A percentile compares a stretch with the other conserved stretches of the same genome.
phyloP scores from a whole-genome alignment of 176 grass and related monocot genomes.

The sorghum (Sorghum bicolor) region Sorghum_bicolor_NCBIv3 NC_012876.2:23694001-23694500 shows the following conservation, averaged over 20 bases:
- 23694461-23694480: neutral
- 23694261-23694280: neutral
- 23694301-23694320: neutral
- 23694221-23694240: neutral
- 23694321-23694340: neutral
- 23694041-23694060: conserved; percentile 18
- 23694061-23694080: neutral
- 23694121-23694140: conserved; percentile 42
- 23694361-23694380: neutral
- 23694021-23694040: conserved; percentile 42
- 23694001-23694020: conserved; percentile 46
- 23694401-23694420: neutral
- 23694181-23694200: neutral
- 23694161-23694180: conserved; percentile 80
- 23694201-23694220: neutral
- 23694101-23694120: conserved; percentile 8
- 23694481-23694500: neutral
- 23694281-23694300: neutral
- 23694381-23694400: neutral
- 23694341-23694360: neutral
- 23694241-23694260: neutral
- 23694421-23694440: neutral
- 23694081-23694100: conserved; percentile 20
- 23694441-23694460: neutral
- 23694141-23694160: conserved; percentile 69